phyloP scores from a whole-genome alignment of 1,284 basidiomycete species.

The Microbotryum lychnidis-dioicae region DNA sequence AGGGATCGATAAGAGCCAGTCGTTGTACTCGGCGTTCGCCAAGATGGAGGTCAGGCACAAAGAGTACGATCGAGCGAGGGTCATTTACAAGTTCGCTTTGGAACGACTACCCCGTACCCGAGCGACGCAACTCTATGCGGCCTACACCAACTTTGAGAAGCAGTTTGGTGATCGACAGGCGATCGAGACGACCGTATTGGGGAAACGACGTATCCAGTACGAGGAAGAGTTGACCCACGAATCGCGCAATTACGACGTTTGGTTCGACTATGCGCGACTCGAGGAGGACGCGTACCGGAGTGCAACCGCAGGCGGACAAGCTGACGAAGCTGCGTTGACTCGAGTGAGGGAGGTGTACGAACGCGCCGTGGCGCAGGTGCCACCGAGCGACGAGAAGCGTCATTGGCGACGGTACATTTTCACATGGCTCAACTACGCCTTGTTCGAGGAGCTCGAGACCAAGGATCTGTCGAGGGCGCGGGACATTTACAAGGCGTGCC shows the following conservation, averaged over 20 bases:
- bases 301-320: conserved; percentile 31
- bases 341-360: conserved; percentile 91
- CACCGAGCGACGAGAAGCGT: conserved; percentile 76
- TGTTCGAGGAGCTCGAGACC: conserved; percentile 94
- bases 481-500: conserved; percentile 85
- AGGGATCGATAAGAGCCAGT: conserved; percentile 93
- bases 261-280: conserved; percentile 92
- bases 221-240: conserved; percentile 87
- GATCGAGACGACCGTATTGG: conserved; percentile 87
- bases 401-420: conserved; percentile 97
- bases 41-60: conserved; percentile 96
- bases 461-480: conserved; percentile 78
- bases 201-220: conserved; percentile 94
- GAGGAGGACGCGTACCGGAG: conserved; percentile 74
- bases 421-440: conserved; percentile 62
- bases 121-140: conserved; percentile 71
- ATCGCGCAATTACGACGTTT: conserved; percentile 88
- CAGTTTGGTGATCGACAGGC: conserved; percentile 84
- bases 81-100: conserved; percentile 97
- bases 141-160: conserved; percentile 97
- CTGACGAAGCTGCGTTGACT: conserved; percentile 50
- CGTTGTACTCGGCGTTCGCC: conserved; percentile 90
- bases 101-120: conserved; percentile 83
- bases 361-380: conserved; percentile 89
- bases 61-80: conserved; percentile 90